These are phyloP conservation scores for Rhamnella rubrinervis DNA, from an alignment of 331 rosid genomes.

Conservation along the genomic window DNA sequence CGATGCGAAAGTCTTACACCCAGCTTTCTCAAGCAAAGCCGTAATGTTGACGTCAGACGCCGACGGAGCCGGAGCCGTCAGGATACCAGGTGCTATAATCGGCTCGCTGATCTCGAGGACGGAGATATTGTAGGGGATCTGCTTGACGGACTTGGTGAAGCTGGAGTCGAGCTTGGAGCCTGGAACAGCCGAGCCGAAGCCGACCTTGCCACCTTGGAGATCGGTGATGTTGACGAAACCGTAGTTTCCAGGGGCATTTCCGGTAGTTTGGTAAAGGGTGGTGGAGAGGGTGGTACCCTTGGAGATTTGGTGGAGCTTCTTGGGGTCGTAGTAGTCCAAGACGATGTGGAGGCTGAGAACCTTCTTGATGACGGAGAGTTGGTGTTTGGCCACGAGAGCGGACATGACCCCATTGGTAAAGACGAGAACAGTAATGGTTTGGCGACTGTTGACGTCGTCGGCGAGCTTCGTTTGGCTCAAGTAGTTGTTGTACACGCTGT, in stretches of 20 bases:
- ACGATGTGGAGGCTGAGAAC: slow-evolving; percentile 74
- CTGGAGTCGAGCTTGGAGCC: slow-evolving; percentile 87
- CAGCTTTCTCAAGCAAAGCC: slow-evolving; percentile 74
- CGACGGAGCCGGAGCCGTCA: slow-evolving; percentile 85
- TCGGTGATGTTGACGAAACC: slow-evolving; percentile 96
- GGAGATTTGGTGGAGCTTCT: slow-evolving; percentile 78
- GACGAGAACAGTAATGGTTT: slow-evolving; percentile 78
- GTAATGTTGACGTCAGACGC: slow-evolving; percentile 62
- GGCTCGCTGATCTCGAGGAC: slow-evolving; percentile 76
- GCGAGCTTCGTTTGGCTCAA: slow-evolving; percentile 61
- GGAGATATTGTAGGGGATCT: slow-evolving; percentile 81
- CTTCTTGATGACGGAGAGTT: slow-evolving; percentile 73
- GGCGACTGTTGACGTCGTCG: slow-evolving; percentile 87
- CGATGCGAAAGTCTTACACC: slow-evolving; percentile 67
- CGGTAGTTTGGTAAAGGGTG: slow-evolving; percentile 88
- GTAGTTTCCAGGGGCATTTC: slow-evolving; percentile 62
- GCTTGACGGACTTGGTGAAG: slow-evolving; percentile 73
- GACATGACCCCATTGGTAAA: slow-evolving; percentile 62
- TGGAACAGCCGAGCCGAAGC: slow-evolving; percentile 79
- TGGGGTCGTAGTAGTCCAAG: slow-evolving; percentile 78
- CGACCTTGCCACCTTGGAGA: slow-evolving; percentile 79
- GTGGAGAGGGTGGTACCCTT: slow-evolving; percentile 76
- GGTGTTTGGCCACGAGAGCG: slow-evolving; percentile 53
- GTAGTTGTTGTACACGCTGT: slow-evolving; percentile 54
- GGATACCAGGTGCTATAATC: slow-evolving; percentile 66